These are phyloP conservation scores for Aspergillus leporis DNA, from an alignment of 495 filamentous ascomycete genomes.

Conservation along the genomic window DNA sequence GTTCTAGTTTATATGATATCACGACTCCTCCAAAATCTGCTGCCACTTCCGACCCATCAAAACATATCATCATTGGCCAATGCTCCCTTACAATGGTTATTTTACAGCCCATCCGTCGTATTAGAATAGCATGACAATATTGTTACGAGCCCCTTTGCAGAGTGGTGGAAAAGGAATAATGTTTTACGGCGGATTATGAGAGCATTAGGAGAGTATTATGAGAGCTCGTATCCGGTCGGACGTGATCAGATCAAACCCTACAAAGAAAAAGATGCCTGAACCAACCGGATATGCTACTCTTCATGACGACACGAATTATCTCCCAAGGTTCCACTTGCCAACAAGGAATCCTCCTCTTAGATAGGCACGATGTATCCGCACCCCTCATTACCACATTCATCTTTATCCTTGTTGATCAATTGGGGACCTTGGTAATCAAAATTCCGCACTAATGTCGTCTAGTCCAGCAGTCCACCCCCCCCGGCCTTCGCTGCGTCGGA, in stretches of 20 bases:
- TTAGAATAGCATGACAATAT: too few species aligned
- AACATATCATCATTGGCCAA: background rate
- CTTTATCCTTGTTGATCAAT: background rate
- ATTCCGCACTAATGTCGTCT: background rate
- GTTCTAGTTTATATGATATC: background rate
- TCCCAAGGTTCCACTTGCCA: background rate
- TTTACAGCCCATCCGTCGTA: too few species aligned
- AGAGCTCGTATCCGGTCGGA: background rate
- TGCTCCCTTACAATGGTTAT: too few species aligned
- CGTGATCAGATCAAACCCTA: background rate
- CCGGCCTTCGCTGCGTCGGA: conserved; percentile 9
- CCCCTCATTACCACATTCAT: background rate
- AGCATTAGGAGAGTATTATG: background rate
- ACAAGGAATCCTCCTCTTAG: background rate
- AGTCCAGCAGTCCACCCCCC: background rate
- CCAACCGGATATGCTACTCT: background rate
- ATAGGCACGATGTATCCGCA: too few species aligned
- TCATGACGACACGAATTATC: conserved; percentile 6
- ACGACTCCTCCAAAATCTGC: background rate
- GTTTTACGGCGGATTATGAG: too few species aligned
- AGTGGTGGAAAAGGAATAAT: too few species aligned
- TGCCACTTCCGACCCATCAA: background rate
- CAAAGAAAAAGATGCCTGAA: background rate
- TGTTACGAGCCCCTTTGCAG: too few species aligned
- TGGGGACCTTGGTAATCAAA: background rate